These are phyloP conservation scores for Talaromyces sp. DNA, from an alignment of 2,329 filamentous ascomycete species.

Conservation along the genomic window DNA sequence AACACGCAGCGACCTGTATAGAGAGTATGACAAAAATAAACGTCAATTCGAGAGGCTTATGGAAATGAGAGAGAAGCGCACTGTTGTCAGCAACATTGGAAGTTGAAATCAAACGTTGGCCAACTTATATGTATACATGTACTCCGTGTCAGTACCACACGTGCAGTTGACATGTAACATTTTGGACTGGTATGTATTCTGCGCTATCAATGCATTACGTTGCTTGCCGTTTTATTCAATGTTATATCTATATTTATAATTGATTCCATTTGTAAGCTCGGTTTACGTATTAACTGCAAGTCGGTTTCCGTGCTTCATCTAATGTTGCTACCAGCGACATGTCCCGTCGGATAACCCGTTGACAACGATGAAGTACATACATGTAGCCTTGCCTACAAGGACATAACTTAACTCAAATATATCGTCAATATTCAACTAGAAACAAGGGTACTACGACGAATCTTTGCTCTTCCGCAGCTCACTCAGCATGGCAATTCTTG, in stretches of 20 bases:
- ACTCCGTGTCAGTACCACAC: background rate
- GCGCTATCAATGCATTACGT: background rate
- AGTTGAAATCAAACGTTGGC: background rate
- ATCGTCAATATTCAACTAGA: background rate
- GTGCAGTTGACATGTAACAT: too few relatives aligned
- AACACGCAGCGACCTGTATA: background rate
- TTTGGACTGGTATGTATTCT: background rate
- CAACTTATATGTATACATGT: background rate
- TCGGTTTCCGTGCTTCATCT: background rate
- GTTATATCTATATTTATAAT: background rate
- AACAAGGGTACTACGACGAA: background rate
- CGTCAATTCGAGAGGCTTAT: background rate
- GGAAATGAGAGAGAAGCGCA: background rate
- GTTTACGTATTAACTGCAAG: background rate
- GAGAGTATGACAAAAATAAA: background rate
- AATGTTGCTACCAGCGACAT: background rate
- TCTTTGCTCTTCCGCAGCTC: background rate
- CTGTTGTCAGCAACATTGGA: background rate
- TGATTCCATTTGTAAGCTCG: too few relatives aligned
- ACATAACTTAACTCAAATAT: background rate
- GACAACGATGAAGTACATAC: background rate
- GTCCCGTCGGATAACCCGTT: too few relatives aligned
- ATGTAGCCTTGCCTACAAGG: background rate
- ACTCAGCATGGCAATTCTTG: background rate
- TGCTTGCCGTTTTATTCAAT: background rate